These are phyloP conservation scores for Aspergillus novoparasiticus DNA, from an alignment of 2,329 filamentous ascomycete species.

Conservation along the genomic window DNA sequence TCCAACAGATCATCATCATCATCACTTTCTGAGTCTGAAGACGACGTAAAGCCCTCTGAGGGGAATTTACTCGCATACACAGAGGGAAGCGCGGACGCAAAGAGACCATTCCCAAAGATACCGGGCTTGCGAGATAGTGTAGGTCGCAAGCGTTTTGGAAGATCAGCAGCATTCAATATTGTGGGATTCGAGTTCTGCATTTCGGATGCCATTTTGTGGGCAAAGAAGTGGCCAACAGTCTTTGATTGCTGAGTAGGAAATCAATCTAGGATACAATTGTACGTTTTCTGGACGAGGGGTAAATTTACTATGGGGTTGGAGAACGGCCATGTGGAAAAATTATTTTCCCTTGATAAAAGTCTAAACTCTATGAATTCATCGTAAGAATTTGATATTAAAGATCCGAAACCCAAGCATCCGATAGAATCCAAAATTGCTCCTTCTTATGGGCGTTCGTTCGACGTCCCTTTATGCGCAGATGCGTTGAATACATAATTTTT, in stretches of 20 bases:
- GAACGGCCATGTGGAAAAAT: not conserved
- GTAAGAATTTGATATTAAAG: not conserved
- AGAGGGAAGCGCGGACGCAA: constrained; percentile 56
- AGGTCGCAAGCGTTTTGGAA: constrained; percentile 71
- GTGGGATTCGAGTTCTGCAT: constrained; percentile 75
- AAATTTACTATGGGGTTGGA: not conserved
- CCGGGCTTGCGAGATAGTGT: constrained; percentile 47
- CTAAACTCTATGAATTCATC: not conserved
- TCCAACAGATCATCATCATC: constrained; percentile 65
- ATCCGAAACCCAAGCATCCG: not conserved
- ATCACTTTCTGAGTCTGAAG: constrained; percentile 47
- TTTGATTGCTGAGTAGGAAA: not conserved
- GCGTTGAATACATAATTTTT: not conserved
- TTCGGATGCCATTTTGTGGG: constrained; percentile 32
- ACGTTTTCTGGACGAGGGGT: not conserved
- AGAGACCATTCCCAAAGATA: constrained; percentile 43
- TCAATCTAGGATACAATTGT: not conserved
- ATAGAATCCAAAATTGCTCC: not conserved
- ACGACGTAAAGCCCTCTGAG: constrained; percentile 36
- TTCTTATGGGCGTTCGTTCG: not conserved
- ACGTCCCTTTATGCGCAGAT: not conserved
- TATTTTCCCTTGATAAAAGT: not conserved
- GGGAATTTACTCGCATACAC: constrained; percentile 55
- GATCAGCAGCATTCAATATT: constrained; percentile 82
- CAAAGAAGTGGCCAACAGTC: not conserved